phyloP scores from a whole-genome alignment of 2,329 filamentous ascomycete genomes.

The Mycogone perniciosa region DNA sequence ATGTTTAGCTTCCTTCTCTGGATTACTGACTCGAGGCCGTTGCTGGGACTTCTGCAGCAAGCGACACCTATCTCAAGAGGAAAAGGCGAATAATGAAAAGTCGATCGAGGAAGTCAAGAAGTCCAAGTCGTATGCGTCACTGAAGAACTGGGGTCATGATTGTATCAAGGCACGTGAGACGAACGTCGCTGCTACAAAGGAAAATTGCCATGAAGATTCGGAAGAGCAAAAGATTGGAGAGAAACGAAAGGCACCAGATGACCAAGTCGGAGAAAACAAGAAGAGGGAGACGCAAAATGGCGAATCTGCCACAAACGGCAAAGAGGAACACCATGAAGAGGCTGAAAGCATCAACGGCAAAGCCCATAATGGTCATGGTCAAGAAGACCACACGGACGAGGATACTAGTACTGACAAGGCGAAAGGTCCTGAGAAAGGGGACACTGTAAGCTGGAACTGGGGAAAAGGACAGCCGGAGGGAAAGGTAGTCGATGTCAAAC shows the following conservation, averaged over 20 bases:
- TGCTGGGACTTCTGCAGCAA: slow-evolving; percentile 34
- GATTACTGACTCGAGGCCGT: background rate
- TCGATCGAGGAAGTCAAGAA: slow-evolving; percentile 37
- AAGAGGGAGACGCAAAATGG: slow-evolving; percentile 23
- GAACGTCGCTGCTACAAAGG: slow-evolving; percentile 10
- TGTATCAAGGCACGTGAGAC: slow-evolving; percentile 35
- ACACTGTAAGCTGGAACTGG: slow-evolving; percentile 43
- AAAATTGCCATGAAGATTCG: slow-evolving; percentile 2
- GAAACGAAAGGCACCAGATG: slow-evolving; percentile 22
- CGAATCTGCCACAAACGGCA: slow-evolving; percentile 7
- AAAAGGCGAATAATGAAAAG: slow-evolving; percentile 49
- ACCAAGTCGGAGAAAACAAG: slow-evolving; percentile 24
- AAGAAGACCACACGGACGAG: background rate
- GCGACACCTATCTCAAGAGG: slow-evolving; percentile 59
- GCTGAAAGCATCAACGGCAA: slow-evolving; percentile 10
- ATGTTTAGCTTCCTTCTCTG: background rate
- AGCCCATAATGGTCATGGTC: background rate
- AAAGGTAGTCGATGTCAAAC: slow-evolving; percentile 39
- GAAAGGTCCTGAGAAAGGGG: slow-evolving; percentile 32
- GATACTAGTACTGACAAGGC: background rate
- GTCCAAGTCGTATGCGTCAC: slow-evolving; percentile 49
- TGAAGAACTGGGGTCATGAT: slow-evolving; percentile 59
- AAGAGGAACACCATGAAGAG: slow-evolving; percentile 10
- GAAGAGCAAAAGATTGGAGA: slow-evolving; percentile 18
- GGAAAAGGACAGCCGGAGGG: slow-evolving; percentile 37